These are phyloP conservation scores for Diutina mesorugosa DNA, from an alignment of 1,139 yeast species.

Conservation along the genomic window DNA sequence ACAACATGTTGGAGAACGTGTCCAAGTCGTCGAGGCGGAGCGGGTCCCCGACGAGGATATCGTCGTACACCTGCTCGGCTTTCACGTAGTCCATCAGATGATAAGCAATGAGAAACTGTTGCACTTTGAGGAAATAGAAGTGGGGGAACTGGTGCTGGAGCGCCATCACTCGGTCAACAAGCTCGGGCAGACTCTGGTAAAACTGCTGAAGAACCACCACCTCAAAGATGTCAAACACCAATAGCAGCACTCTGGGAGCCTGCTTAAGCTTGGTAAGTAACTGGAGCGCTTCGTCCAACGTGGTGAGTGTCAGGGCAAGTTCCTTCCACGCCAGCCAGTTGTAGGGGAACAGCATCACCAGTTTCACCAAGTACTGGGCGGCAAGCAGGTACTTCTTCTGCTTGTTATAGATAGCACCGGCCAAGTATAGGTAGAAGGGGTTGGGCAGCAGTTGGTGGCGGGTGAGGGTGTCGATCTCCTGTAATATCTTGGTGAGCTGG, in stretches of 20 bases:
- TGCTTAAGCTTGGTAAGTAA: constrained; percentile 28
- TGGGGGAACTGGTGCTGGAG: constrained; percentile 48
- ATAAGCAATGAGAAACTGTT: constrained; percentile 68
- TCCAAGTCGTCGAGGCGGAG: constrained; percentile 83
- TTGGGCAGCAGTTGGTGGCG: constrained; percentile 17
- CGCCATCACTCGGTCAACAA: constrained; percentile 35
- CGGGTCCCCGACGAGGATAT: constrained; percentile 66
- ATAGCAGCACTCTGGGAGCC: constrained; percentile 12
- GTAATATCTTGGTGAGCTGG: constrained; percentile 20
- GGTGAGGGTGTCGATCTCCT: constrained; percentile 10
- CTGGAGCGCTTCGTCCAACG: constrained; percentile 48
- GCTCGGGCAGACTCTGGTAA: constrained; percentile 47
- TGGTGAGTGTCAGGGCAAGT: constrained; percentile 48
- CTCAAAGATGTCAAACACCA: constrained; percentile 61
- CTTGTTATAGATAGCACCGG: constrained; percentile 51
- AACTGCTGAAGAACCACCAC: constrained; percentile 69
- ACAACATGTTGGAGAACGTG: constrained; percentile 81
- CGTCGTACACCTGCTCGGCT: constrained; percentile 73
- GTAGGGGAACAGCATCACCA: constrained; percentile 56
- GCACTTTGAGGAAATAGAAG: constrained; percentile 65
- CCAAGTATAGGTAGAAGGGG: constrained; percentile 57
- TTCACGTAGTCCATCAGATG: constrained; percentile 70
- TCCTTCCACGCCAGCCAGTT: constrained; percentile 97
- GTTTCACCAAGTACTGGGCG: constrained; percentile 40
- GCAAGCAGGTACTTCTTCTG: constrained; percentile 53